Percentiles rank a stretch among this genome's conserved stretches.
phyloP scores from a whole-genome alignment of 108 stramenopile species.

The Skeletonema menzelii region DNA sequence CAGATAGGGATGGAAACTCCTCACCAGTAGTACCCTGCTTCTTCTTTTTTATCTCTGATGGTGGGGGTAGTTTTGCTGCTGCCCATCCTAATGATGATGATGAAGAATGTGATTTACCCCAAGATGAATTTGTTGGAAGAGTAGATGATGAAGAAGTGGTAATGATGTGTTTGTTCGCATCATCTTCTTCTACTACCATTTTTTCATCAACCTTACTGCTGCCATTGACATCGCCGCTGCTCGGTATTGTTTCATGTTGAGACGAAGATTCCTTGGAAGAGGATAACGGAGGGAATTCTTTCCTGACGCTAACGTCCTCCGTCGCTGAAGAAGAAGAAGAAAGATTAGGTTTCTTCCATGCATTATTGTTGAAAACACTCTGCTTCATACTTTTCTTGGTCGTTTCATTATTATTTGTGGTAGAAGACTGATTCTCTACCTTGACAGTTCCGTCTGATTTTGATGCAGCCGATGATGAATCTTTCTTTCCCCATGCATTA shows the following conservation, averaged over 20 bases:
- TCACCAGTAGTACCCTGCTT: not conserved
- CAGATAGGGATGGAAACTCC: slow-evolving; percentile 14
- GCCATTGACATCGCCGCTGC: not conserved
- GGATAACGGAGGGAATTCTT: not conserved
- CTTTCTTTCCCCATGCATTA: slow-evolving; percentile 3
- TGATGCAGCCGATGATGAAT: not conserved
- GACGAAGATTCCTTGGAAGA: not conserved
- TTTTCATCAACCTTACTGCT: not conserved
- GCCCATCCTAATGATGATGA: not conserved
- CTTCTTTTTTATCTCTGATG: not conserved
- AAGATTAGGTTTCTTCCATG: not conserved
- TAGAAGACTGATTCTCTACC: not conserved
- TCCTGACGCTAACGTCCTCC: not conserved
- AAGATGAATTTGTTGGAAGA: not conserved
- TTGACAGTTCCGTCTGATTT: not conserved
- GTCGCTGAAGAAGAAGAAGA: not conserved
- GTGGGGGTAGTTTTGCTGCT: not conserved
- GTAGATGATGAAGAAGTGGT: not conserved
- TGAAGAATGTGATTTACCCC: not conserved
- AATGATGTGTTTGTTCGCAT: too few species aligned
- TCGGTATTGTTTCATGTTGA: not conserved
- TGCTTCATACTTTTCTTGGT: not conserved
- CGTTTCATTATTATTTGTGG: not conserved
- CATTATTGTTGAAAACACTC: not conserved
- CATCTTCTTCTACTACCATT: not conserved